Base-by-base conservation (phyloP, 768 basidiomycete genomes). In the Melanogaster broomeanus region DNA sequence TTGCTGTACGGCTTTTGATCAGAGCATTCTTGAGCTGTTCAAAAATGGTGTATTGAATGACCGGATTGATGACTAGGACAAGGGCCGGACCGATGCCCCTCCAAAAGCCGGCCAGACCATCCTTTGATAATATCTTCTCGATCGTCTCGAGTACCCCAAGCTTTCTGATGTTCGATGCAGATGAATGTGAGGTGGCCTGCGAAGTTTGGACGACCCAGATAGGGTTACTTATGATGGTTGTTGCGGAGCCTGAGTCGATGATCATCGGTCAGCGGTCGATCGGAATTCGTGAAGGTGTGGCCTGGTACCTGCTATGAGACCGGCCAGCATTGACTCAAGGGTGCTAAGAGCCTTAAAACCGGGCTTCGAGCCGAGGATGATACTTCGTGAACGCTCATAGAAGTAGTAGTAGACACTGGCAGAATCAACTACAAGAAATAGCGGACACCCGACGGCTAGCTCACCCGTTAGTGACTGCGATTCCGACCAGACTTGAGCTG, bases 191-290 rank as follows among this genome's bases (percentile, higher is more conserved):
- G 45, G 11, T 54, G 35, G 89, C 86, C 67, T 96, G 93, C 8
- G 87, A 87, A 6, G 93, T 93, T 67, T 98, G 94, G 19, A 98
- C 78, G 42, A 97, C 93, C 97, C 97, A 99, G 53, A 98, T 88
- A 3, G 96, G 96, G 70, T 98, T 98, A 66, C 85, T 89, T 56
- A 91, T 78, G 56, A 96, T 70, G 4, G 93, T 89, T 3, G 96
- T 97, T 11, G 89, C 89, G 38, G 88, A 88, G 34, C 94, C 95
- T 92, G 51, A 10, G 30, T 30, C 13, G 10, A 13, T 35, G 52
- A 10, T 30, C 34, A 33, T 22, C 25, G 24, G 25, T 45, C 44
- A 12, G 30, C n/a, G 19, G 40, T 21, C 42, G 43, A 34, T 13
- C 16, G 25, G 9, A 31, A 33, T 31, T 25, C 31, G 22, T 19